Evolutionary conservation across 2,329 filamentous ascomycete genomes (phyloP), one percentile per base, ranked within the genome.

Genomic region (Fusarium equiseti): DNA sequence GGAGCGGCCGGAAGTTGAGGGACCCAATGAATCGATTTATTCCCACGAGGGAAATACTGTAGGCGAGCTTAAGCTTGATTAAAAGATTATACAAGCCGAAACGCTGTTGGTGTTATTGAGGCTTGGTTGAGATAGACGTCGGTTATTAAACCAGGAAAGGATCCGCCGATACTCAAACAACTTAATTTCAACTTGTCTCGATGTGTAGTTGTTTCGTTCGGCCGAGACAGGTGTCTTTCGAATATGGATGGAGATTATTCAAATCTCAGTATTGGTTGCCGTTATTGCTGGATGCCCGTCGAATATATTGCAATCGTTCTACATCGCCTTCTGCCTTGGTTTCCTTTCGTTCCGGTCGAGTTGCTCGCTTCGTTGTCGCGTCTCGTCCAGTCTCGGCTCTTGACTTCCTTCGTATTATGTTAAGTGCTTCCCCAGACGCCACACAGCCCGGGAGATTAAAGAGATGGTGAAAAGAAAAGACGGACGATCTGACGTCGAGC

Each of bases 1-100:
- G 59, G 58, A 63, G 66, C 65, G 62, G 61, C 68, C 59, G 68
- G 70, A 66, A 51, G 61, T 60, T 68, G 62, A 60, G 45, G 54
- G 56, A 52, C 62, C 53, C 59, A 71, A 69, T 67, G 43, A 32
- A 45, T 31, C 31, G 60, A 56, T 40, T 40, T 61, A 69, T 67
- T 45, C 24, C 68, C 62, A 70, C 65, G 54, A 72, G 44, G 63
- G 46, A 55, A 50, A 59, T 61, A 44, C 35, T 42, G 12, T 40
- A 52, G 55, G 53, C 53, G 59, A 59, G 63, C 57, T 71, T 32
- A 62, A 54, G 40, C 45, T 57, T 46, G 58, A 64, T 73, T 56
- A 53, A 53, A 63, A 68, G 48, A 63, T 50, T 35, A 52, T 55
- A 62, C 51, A 60, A 26, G 40, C 43, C 31, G 56, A 70, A 52